A percentile compares a stretch with the other conserved stretches of the same genome.
Conservation (phyloP, 768 basidiomycete species). For the Trichaptum fuscoviolaceum region DNA sequence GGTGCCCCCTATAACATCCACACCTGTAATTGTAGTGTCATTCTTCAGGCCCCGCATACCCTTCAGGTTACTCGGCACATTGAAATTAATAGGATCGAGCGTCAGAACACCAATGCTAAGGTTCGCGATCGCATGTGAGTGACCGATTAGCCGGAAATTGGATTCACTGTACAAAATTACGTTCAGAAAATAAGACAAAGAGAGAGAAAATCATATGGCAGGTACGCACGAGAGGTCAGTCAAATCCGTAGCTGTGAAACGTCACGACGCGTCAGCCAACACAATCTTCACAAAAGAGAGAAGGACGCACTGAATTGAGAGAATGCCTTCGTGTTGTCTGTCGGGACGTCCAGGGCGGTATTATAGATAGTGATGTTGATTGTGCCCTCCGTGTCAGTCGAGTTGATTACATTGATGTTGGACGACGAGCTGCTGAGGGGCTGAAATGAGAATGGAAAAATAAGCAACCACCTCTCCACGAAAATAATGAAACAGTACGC, state of each 20-base stretch:
- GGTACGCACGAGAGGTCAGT: conserved; percentile 37
- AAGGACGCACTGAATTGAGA: conserved; percentile 50
- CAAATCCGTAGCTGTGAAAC: conserved; percentile 44
- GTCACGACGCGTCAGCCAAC: conserved; percentile 7
- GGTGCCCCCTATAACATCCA: conserved; percentile 66
- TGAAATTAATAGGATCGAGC: conserved; percentile 67
- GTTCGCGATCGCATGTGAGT: conserved; percentile 54
- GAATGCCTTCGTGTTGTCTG: conserved; percentile 44
- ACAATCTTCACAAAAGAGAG: neutral
- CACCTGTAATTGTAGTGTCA: conserved; percentile 46
- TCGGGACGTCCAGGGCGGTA: conserved; percentile 46
- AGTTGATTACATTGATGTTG: conserved; percentile 43
- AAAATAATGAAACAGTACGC: neutral
- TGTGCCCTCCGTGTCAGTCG: conserved; percentile 52
- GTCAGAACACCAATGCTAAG: conserved; percentile 60
- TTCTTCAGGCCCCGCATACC: conserved; percentile 60
- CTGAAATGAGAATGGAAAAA: conserved; percentile 27
- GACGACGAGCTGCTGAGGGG: conserved; percentile 62
- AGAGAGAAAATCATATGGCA: neutral
- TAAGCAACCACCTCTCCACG: conserved; percentile 2
- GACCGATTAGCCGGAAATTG: conserved; percentile 54
- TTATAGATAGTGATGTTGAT: conserved; percentile 60
- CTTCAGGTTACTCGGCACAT: conserved; percentile 54
- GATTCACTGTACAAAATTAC: conserved; percentile 14
- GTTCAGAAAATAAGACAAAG: neutral